phyloP scores from a whole-genome alignment of 2,329 filamentous ascomycete genomes.

The Xylogone sp. region DNA sequence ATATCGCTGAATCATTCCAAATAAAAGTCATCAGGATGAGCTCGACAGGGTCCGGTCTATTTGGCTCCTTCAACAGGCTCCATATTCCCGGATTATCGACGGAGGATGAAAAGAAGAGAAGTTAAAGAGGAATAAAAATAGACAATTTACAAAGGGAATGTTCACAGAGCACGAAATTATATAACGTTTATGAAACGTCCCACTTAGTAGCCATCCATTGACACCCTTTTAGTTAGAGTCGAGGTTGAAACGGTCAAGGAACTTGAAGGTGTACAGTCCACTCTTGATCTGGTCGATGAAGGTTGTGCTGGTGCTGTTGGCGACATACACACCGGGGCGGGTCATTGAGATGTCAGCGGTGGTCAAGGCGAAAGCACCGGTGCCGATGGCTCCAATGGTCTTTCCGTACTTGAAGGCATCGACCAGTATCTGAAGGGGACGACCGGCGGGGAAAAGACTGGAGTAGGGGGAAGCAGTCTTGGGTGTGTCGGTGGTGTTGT shows the following conservation, averaged over 20 bases:
- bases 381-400: conserved; percentile 57
- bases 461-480: conserved; percentile 24
- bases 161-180: too few relatives aligned
- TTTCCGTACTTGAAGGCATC: conserved; percentile 68
- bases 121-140: too few relatives aligned
- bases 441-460: conserved; percentile 57
- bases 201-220: too few relatives aligned
- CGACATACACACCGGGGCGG: neutral
- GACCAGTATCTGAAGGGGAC: conserved; percentile 59
- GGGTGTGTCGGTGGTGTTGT: conserved; percentile 21
- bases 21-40: too few relatives aligned
- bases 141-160: too few relatives aligned
- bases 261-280: conserved; percentile 21
- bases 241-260: neutral
- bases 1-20: too few relatives aligned
- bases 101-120: conserved; percentile 7
- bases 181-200: too few relatives aligned
- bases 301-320: neutral
- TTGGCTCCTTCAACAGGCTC: conserved; percentile 12
- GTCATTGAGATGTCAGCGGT: neutral
- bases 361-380: conserved; percentile 19
- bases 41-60: too few relatives aligned
- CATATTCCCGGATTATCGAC: conserved; percentile 13
- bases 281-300: conserved; percentile 23
- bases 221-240: too few relatives aligned